These are phyloP conservation scores for Mrakia hoshinonis DNA, from an alignment of 768 basidiomycete species.

Conservation along the genomic window DNA sequence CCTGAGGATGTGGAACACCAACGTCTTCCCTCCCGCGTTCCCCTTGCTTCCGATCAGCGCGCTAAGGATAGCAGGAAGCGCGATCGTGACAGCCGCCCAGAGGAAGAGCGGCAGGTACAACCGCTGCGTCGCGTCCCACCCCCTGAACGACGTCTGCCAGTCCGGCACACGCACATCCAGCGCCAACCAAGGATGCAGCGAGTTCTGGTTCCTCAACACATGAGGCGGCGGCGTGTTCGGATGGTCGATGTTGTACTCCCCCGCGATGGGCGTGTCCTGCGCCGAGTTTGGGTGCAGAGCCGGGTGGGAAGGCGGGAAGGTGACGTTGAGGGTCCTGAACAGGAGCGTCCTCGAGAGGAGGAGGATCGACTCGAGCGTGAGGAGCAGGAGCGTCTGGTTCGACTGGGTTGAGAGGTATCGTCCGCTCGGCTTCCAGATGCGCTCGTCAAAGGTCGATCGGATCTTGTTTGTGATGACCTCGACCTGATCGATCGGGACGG, in stretches of 20 bases:
- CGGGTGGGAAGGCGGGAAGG: background rate
- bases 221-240: background rate
- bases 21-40: background rate
- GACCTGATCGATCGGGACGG: background rate
- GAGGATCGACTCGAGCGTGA: background rate
- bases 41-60: background rate
- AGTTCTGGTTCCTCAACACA: constrained; percentile 3
- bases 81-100: background rate
- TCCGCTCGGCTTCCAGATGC: background rate
- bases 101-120: background rate
- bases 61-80: background rate
- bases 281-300: background rate
- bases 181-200: background rate
- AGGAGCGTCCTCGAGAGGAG: constrained; percentile 10
- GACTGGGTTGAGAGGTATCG: background rate
- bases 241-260: constrained; percentile 1
- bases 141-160: background rate
- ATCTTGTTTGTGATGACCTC: background rate
- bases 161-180: background rate
- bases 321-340: background rate
- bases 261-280: background rate
- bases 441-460: background rate
- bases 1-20: constrained; percentile 14
- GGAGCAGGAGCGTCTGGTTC: constrained; percentile 3
- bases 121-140: background rate